A percentile compares a stretch with the other conserved stretches of the same genome.
Conservation (phyloP, 306 rosid genomes). For the Geum urbanum region DNA sequence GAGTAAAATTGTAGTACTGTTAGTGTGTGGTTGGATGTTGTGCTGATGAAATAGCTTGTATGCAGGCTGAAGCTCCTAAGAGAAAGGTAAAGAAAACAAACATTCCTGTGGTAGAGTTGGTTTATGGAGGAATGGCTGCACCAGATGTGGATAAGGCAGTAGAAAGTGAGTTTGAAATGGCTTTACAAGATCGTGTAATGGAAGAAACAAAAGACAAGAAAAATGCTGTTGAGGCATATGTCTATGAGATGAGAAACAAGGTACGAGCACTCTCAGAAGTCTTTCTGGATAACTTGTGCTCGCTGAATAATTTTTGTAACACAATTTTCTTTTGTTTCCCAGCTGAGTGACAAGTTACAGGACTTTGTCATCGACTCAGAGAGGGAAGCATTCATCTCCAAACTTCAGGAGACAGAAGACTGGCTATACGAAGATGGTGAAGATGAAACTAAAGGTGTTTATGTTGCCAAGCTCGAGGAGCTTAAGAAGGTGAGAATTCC, state of each 20-base stretch:
- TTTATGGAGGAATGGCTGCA: constrained; percentile 66
- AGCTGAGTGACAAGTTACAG: constrained; percentile 75
- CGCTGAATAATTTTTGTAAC: not conserved
- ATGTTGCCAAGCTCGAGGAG: constrained; percentile 86
- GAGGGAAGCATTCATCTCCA: constrained; percentile 55
- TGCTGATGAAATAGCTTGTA: constrained; percentile 1
- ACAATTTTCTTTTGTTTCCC: constrained; percentile 15
- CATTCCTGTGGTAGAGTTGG: constrained; percentile 58
- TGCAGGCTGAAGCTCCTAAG: constrained; percentile 66
- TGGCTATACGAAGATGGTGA: constrained; percentile 96
- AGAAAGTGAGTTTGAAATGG: constrained; percentile 95
- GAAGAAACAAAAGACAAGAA: constrained; percentile 97
- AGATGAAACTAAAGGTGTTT: constrained; percentile 95
- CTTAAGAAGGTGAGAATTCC: constrained; percentile 56
- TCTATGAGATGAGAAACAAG: constrained; percentile 95
- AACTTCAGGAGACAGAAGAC: constrained; percentile 82
- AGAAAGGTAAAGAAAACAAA: constrained; percentile 77
- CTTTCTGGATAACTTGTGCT: not conserved
- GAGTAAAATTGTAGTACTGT: not conserved
- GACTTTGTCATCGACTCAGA: constrained; percentile 73
- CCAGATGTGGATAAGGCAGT: constrained; percentile 73
- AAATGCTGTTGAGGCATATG: constrained; percentile 93
- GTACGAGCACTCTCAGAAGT: constrained; percentile 18
- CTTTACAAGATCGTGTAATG: constrained; percentile 94
- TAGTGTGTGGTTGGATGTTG: not conserved